Evolutionary conservation across 169 alveolate genomes (phyloP).

Genomic region (Plasmodium gallinaceum): DNA sequence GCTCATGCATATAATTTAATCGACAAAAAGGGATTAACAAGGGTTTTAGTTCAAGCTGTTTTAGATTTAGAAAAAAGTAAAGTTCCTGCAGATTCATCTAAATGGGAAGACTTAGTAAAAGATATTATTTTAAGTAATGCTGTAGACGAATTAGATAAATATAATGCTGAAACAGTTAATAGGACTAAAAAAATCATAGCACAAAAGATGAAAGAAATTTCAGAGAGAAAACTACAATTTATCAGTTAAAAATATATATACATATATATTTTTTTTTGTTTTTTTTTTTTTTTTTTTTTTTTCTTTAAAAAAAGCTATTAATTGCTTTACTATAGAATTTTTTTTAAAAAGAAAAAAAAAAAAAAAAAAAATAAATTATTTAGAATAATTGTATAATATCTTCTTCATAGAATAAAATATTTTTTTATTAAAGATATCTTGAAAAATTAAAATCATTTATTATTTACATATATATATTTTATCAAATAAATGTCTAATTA

Average conservation of each 20-base stretch:
- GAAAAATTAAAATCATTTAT: too few relatives aligned
- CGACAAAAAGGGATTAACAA: constrained; percentile 82
- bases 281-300: not conserved
- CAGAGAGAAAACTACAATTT: constrained; percentile 58
- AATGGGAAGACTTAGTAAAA: constrained; percentile 86
- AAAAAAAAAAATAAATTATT: too few relatives aligned
- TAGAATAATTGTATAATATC: too few relatives aligned
- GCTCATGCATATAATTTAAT: constrained; percentile 87
- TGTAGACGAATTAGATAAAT: constrained; percentile 83
- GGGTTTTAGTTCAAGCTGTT: constrained; percentile 88
- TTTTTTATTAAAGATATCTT: too few relatives aligned
- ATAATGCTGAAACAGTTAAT: constrained; percentile 83
- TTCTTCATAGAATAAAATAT: too few relatives aligned
- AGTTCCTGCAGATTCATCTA: constrained; percentile 81
- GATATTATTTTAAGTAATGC: constrained; percentile 86
- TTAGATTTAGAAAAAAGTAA: constrained; percentile 82
- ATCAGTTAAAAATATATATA: not conserved
- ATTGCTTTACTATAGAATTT: too few relatives aligned
- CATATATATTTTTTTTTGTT: not conserved
- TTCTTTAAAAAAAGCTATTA: not conserved
- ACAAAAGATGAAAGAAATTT: constrained; percentile 81
- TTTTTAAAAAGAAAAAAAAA: too few relatives aligned
- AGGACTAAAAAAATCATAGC: constrained; percentile 83
- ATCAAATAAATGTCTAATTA: too few relatives aligned
- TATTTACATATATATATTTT: too few relatives aligned